These are phyloP conservation scores for Moesziomyces sp. DNA, from an alignment of 1,284 basidiomycete genomes.

Conservation along the genomic window DNA sequence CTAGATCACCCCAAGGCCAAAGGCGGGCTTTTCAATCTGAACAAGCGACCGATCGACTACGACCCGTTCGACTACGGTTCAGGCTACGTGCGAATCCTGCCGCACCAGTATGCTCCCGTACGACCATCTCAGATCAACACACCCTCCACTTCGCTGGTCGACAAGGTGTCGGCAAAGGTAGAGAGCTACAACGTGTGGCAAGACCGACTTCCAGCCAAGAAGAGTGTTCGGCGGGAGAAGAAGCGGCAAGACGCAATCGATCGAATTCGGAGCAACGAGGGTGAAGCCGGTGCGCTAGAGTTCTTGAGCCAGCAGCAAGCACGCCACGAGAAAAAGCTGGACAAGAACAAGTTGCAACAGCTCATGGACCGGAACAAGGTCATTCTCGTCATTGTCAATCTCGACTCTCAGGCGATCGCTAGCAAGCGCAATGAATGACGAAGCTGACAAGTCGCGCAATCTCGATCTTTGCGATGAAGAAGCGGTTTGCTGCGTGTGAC, in stretches of 20 bases:
- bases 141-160: slow-evolving; percentile 2
- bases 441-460: too few species aligned
- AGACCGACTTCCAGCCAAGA: slow-evolving; percentile 29
- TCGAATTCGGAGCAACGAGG: background rate
- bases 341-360: slow-evolving; percentile 1
- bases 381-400: slow-evolving; percentile 19
- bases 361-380: slow-evolving; percentile 22
- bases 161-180: slow-evolving; percentile 11
- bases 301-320: slow-evolving; percentile 9
- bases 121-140: slow-evolving; percentile 15
- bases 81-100: slow-evolving; percentile 6
- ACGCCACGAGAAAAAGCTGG: background rate
- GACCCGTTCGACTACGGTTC: slow-evolving; percentile 29
- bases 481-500: too few species aligned
- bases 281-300: slow-evolving; percentile 2
- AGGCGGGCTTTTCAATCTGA: slow-evolving; percentile 22
- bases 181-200: slow-evolving; percentile 30
- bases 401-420: background rate
- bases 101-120: slow-evolving; percentile 6
- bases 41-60: slow-evolving; percentile 25
- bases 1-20: slow-evolving; percentile 11
- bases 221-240: slow-evolving; percentile 4
- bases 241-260: slow-evolving; percentile 13
- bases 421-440: too few species aligned
- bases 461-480: too few species aligned